Evolutionary conservation across 768 basidiomycete genomes (phyloP).

Genomic region (Tulasnella sp.): DNA sequence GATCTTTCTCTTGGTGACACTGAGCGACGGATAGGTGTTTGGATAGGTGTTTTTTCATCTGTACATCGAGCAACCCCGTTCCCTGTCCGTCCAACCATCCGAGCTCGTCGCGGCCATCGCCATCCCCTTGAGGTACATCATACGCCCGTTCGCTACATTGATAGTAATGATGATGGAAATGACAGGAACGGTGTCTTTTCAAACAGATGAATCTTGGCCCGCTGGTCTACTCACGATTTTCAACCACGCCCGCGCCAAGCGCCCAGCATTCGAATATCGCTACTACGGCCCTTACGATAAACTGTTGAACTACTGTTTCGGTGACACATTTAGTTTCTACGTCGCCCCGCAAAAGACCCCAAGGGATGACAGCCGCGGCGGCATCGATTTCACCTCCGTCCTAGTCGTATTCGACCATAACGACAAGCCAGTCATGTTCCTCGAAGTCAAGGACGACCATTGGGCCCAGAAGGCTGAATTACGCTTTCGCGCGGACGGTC

Average conservation of each 20-base stretch:
- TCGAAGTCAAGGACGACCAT: constrained; percentile 26
- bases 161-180: no score
- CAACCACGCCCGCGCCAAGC: constrained; percentile 21
- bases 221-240: constrained; percentile 25
- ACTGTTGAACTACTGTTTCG: constrained; percentile 29
- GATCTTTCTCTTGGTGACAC: neutral
- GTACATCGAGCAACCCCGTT: no score
- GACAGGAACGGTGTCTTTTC: constrained; percentile 14
- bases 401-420: constrained; percentile 25
- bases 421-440: constrained; percentile 26
- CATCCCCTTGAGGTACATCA: no score
- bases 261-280: constrained; percentile 20
- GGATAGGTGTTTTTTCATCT: no score
- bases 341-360: constrained; percentile 26
- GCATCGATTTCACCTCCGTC: constrained; percentile 23
- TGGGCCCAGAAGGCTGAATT: constrained; percentile 22
- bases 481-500: constrained; percentile 25
- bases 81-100: no score
- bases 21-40: no score
- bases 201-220: constrained; percentile 24
- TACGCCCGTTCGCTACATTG: no score
- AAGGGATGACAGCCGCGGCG: constrained; percentile 17
- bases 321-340: constrained; percentile 23
- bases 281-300: constrained; percentile 33
- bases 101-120: no score